phyloP scores from a whole-genome alignment of 129 eudicot species.

The Artemisia annua region DNA sequence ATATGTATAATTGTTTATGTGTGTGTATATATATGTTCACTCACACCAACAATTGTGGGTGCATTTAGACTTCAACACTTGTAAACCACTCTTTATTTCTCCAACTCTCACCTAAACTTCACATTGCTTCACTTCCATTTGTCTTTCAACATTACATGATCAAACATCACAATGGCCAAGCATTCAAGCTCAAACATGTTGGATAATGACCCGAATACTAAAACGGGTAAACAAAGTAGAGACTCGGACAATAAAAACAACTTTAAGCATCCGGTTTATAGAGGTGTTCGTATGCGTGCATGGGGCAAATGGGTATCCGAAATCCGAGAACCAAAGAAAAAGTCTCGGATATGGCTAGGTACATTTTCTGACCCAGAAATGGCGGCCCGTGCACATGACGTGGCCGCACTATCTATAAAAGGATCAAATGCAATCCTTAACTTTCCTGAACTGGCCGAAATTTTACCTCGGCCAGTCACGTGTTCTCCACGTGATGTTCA shows the following conservation, averaged over 20 bases:
- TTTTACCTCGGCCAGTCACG: conserved; percentile 48
- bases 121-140: conserved; percentile 12
- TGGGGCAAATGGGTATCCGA: conserved; percentile 50
- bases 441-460: conserved; percentile 51
- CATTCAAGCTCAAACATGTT: neutral
- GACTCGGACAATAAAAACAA: conserved; percentile 16
- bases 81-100: conserved; percentile 25
- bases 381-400: conserved; percentile 52
- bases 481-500: conserved; percentile 54
- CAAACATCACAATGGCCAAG: conserved; percentile 9
- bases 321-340: conserved; percentile 44
- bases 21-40: conserved; percentile 21
- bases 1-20: neutral
- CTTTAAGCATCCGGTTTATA: conserved; percentile 35
- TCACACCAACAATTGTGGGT: conserved; percentile 32
- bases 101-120: conserved; percentile 19
- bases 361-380: conserved; percentile 41
- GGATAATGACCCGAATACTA: conserved; percentile 3
- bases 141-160: conserved; percentile 18
- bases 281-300: conserved; percentile 44
- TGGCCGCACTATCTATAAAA: conserved; percentile 35
- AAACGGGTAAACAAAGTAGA: conserved; percentile 22
- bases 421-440: conserved; percentile 50
- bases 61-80: conserved; percentile 37
- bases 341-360: conserved; percentile 47